Conservation (phyloP, 192 early-diverging fungal genomes). For the Coemansia sp. region DNA sequence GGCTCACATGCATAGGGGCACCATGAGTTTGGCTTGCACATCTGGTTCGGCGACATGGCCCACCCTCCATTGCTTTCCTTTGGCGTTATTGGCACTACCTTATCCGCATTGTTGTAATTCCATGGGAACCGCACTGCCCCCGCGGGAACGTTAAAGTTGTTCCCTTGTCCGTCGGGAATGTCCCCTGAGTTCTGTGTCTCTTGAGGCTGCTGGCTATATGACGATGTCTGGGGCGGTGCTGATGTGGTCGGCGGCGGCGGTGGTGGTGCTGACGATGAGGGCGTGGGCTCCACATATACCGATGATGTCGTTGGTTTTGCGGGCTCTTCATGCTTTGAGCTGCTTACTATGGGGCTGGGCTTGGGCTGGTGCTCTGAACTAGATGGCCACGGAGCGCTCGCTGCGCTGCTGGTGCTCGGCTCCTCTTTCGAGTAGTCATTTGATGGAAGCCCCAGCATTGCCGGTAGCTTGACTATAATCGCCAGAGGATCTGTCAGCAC, state of each 20-base stretch:
- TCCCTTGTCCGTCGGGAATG: slow-evolving; percentile 46
- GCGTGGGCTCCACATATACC: neutral
- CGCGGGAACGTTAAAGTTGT: slow-evolving; percentile 29
- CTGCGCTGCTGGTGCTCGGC: too few relatives aligned
- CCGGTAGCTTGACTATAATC: slow-evolving; percentile 7
- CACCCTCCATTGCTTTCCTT: slow-evolving; percentile 32
- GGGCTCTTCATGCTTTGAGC: too few relatives aligned
- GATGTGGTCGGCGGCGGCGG: neutral
- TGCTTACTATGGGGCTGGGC: too few relatives aligned
- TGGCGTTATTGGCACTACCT: slow-evolving; percentile 45
- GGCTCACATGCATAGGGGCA: slow-evolving; percentile 49
- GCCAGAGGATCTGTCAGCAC: slow-evolving; percentile 17
- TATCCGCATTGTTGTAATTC: slow-evolving; percentile 41
- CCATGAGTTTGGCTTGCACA: slow-evolving; percentile 31
- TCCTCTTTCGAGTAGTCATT: neutral
- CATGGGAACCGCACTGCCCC: slow-evolving; percentile 48
- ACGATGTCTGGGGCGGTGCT: neutral
- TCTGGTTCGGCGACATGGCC: slow-evolving; percentile 54
- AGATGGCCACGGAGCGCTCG: too few relatives aligned
- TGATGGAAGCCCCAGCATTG: neutral
- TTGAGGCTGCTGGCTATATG: slow-evolving; percentile 4
- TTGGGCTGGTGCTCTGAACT: too few relatives aligned
- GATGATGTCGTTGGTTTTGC: neutral
- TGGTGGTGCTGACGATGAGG: neutral
- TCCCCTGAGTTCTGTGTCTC: slow-evolving; percentile 1